Evolutionary conservation across 306 rosid species (phyloP).

Genomic region (Prunus persica): Prunus_persica_NCBIv2 NC_034012.1:13405001-13405500

Average conservation of each 20-base stretch:
- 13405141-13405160: not conserved
- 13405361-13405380: constrained; percentile 13
- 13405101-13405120: constrained; percentile 12
- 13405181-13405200: not conserved
- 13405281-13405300: constrained; percentile 83
- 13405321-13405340: constrained; percentile 96
- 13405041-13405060: not conserved
- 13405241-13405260: not conserved
- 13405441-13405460: not conserved
- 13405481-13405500: not conserved
- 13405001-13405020: not conserved
- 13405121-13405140: not conserved
- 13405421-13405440: not conserved
- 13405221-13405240: not conserved
- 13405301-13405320: constrained; percentile 96
- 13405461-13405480: no score
- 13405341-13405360: constrained; percentile 47
- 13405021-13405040: not conserved
- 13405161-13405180: not conserved
- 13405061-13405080: not conserved
- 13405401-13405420: constrained; percentile 6
- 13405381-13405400: not conserved
- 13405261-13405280: not conserved
- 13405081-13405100: not conserved
- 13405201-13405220: not conserved